Conservation (phyloP, 352 stramenopile genomes). For the Pythium graminicola region DNA sequence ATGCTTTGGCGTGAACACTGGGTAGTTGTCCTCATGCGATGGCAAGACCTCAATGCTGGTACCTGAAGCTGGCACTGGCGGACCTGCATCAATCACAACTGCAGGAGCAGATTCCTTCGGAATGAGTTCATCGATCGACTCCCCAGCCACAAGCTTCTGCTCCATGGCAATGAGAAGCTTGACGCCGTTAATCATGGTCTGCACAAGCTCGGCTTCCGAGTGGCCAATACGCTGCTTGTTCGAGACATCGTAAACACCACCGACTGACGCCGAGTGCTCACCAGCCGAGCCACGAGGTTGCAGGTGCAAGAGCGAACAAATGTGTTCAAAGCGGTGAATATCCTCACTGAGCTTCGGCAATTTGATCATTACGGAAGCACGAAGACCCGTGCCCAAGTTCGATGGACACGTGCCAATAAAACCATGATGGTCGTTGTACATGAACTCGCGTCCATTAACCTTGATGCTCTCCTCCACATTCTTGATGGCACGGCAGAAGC, state of each 20-base stretch:
- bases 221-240: constrained; percentile 86
- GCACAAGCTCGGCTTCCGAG: constrained; percentile 86
- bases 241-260: constrained; percentile 85
- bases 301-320: constrained; percentile 36
- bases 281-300: constrained; percentile 76
- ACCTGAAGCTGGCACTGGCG: constrained; percentile 29
- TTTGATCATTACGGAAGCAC: constrained; percentile 83
- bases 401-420: constrained; percentile 85
- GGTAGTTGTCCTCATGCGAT: constrained; percentile 66
- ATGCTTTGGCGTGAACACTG: constrained; percentile 77
- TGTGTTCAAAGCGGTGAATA: constrained; percentile 67
- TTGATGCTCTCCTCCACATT: constrained; percentile 75
- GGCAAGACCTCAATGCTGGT: constrained; percentile 49
- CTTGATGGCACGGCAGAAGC: constrained; percentile 76
- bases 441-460: constrained; percentile 72
- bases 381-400: constrained; percentile 82
- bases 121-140: constrained; percentile 60
- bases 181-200: constrained; percentile 85
- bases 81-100: constrained; percentile 58
- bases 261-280: constrained; percentile 73
- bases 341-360: constrained; percentile 37
- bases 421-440: constrained; percentile 87
- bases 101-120: constrained; percentile 43
- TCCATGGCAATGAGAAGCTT: constrained; percentile 88
- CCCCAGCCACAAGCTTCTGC: constrained; percentile 78